phyloP scores from a whole-genome alignment of 495 filamentous ascomycete genomes.

The Podospora appendiculata region DNA sequence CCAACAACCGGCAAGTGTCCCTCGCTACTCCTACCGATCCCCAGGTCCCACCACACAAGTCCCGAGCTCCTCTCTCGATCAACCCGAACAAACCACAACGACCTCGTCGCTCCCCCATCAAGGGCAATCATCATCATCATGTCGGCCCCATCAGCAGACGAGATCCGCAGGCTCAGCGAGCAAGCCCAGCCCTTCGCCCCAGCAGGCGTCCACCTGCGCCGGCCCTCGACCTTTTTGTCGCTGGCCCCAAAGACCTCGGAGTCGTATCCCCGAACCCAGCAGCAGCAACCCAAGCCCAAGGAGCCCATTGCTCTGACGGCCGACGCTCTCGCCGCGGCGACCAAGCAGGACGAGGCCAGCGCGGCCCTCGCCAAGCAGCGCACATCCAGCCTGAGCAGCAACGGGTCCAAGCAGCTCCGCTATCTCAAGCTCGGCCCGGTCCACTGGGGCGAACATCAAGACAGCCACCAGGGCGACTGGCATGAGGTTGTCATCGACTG shows the following conservation, averaged over 20 bases:
- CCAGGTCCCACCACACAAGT: background rate
- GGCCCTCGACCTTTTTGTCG: conserved; percentile 33
- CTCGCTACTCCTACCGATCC: background rate
- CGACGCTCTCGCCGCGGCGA: conserved; percentile 13
- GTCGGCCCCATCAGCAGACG: background rate
- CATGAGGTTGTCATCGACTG: conserved; percentile 34
- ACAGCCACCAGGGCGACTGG: conserved; percentile 37
- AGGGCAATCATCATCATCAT: background rate
- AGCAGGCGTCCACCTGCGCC: conserved; percentile 11
- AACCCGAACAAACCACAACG: background rate
- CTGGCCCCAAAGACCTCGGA: conserved; percentile 36
- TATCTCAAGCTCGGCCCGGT: conserved; percentile 45
- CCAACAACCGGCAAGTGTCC: background rate
- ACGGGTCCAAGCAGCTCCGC: conserved; percentile 24
- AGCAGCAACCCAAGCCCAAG: background rate
- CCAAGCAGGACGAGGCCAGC: conserved; percentile 5
- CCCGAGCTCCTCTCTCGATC: background rate
- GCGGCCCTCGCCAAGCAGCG: conserved; percentile 17
- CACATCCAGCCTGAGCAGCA: conserved; percentile 27
- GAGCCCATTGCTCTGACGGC: conserved; percentile 12
- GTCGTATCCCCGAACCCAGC: conserved; percentile 29
- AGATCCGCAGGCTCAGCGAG: conserved; percentile 17
- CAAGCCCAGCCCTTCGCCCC: conserved; percentile 12
- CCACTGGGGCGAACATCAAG: conserved; percentile 41
- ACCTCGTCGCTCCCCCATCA: background rate